Conservation (phyloP, 768 basidiomycete species). For the Tulasnella calospora region DNA sequence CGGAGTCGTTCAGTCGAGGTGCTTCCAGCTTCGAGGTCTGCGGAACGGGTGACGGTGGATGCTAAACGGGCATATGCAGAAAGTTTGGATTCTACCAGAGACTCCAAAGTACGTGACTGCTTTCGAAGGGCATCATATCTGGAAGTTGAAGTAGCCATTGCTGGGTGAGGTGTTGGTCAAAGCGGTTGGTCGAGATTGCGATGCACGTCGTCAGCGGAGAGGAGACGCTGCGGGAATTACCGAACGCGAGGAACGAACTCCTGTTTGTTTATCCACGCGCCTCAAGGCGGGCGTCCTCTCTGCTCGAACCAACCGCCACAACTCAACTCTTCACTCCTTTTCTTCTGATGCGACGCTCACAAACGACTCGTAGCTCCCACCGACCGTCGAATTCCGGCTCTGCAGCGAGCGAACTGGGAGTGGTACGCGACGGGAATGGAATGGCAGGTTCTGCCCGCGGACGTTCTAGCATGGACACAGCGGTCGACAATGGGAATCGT, state of each 20-base stretch:
- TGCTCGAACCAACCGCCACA: neutral
- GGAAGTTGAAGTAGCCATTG: slow-evolving; percentile 10
- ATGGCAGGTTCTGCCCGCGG: neutral
- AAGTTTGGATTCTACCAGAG: slow-evolving; percentile 84
- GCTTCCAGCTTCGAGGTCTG: slow-evolving; percentile 66
- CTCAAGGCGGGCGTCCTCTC: slow-evolving; percentile 2
- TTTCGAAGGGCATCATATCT: slow-evolving; percentile 85
- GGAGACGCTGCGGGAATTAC: neutral
- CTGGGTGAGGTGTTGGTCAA: neutral
- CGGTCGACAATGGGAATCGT: neutral
- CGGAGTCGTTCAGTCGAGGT: slow-evolving; percentile 59
- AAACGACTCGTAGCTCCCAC: slow-evolving; percentile 4
- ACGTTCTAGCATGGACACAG: slow-evolving; percentile 1
- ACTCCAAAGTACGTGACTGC: slow-evolving; percentile 90
- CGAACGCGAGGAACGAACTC: neutral
- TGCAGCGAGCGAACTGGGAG: neutral
- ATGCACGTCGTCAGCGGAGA: slow-evolving; percentile 3
- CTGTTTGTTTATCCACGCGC: slow-evolving; percentile 2
- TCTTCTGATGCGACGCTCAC: neutral
- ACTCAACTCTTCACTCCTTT: neutral
- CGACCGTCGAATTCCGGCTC: slow-evolving; percentile 5
- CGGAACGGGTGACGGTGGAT: slow-evolving; percentile 52
- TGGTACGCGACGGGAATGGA: neutral
- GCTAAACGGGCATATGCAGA: slow-evolving; percentile 87
- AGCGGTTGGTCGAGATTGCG: neutral